phyloP scores from a whole-genome alignment of 2,329 filamentous ascomycete genomes.

The Colletotrichum liriopes region DNA sequence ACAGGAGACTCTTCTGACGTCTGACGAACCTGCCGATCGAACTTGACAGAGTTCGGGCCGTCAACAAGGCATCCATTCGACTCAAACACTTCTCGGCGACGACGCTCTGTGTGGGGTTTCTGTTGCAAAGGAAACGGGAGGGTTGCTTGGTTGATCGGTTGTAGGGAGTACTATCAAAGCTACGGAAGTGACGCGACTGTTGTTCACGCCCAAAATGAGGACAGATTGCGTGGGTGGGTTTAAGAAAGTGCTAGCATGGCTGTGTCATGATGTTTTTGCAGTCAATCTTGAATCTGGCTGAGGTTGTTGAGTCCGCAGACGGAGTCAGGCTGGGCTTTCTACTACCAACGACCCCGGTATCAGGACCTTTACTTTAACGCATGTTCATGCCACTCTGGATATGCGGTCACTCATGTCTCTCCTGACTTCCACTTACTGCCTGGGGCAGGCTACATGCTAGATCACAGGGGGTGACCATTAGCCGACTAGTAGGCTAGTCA shows the following conservation, averaged over 20 bases:
- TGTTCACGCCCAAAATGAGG: not conserved
- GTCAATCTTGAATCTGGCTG: not conserved
- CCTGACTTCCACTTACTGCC: not conserved
- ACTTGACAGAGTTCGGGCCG: not conserved
- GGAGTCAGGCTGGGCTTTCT: no score
- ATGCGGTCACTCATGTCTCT: not conserved
- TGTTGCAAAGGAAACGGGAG: no score
- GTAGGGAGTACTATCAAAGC: not conserved
- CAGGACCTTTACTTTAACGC: not conserved
- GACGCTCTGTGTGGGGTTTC: no score
- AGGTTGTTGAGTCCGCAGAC: not conserved
- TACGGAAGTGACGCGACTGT: not conserved
- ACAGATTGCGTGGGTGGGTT: no score
- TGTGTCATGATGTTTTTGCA: not conserved
- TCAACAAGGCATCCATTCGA: no score
- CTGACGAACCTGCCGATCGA: not conserved
- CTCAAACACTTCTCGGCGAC: not conserved
- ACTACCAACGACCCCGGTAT: not conserved
- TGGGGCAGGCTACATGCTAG: not conserved
- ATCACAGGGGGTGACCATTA: not conserved
- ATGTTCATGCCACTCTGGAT: not conserved
- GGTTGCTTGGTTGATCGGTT: no score
- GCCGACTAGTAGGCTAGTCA: not conserved
- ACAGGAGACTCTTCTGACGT: not conserved
- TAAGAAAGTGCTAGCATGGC: not conserved